Evolutionary conservation across 495 filamentous ascomycete genomes (phyloP), one percentile per base, ranked within the genome.

Genomic region (Letharia columbiana): DNA sequence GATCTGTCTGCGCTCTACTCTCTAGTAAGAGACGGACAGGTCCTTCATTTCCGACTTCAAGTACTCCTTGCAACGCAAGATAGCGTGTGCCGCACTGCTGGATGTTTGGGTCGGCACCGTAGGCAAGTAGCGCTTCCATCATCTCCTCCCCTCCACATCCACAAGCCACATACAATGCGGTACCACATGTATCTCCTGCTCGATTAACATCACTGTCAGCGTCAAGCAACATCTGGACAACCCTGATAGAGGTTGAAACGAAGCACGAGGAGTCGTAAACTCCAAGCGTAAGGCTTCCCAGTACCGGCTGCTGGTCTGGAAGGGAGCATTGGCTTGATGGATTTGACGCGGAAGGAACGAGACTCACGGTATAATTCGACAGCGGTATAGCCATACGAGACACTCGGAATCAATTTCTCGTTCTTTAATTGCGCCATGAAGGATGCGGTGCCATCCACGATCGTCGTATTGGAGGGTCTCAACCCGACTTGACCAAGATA

Each of bases 211-310:
- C 45, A 42, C 41, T 42, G 41, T 10, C 41, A 42, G 41, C 41
- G 12, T 42, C 41, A 42, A 42, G 41, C 10, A 42, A 42, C 2
- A 42, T 42, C 12, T 15, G 9, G 41, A 10, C 41, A 28, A 28
- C 23, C 23, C 23, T 28, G 23, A 28, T 28, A 54, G 80, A 63
- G 68, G 83, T 84, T 3, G 77, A 74, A 8, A 73, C 70, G 67
- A 83, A 84, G 42, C 80, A 73, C 6, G 82, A 79, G 11, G 75
- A 68, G 67, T 86, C 83, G n/a, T n/a, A n/a, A n/a, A n/a, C n/a
- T n/a, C n/a, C n/a, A n/a, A n/a, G n/a, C n/a, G n/a, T n/a, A n/a
- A n/a, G n/a, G n/a, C n/a, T n/a, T n/a, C n/a, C n/a, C n/a, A n/a
- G n/a, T n/a, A n/a, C n/a, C n/a, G n/a, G n/a, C n/a, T n/a, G n/a